Evolutionary conservation across 768 basidiomycete species (phyloP), one percentile per base, ranked within the genome.

Genomic region (Tulasnella sp.): DNA sequence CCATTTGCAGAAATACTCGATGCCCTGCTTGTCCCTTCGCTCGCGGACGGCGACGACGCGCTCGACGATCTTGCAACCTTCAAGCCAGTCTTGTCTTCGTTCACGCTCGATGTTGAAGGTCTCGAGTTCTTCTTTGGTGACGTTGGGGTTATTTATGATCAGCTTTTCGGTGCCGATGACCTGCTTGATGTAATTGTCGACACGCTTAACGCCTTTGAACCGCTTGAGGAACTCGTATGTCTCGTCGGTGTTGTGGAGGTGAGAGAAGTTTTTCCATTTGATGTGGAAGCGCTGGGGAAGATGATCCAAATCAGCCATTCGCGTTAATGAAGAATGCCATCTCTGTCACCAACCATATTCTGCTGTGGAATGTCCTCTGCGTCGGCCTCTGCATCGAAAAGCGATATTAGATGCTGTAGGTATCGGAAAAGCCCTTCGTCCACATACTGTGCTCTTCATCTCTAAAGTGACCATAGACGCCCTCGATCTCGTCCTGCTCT

Each of bases 171-270:
- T 92, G 93, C 69, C 84, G 81, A 23, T 81, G 35, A 84, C 82
- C 44, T 90, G 89, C 83, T 96, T 97, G 89, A 99, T 98, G 85
- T 99, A 99, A 85, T 99, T 99, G 86, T 99, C 98, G 80, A 99
- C 94, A 73, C 96, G 93, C 84, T 99, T 99, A 81, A 98, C 88
- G 37, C 98, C 98, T 83, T 91, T 93, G 89, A 93, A 99, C 35
- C 93, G 90, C 84, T 97, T 98, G 79, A 99, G 86, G 84, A 97
- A 98, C 83, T 95, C 92, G 86, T 98, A 98, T 20, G 92, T 92
- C 85, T 99, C 98, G 83, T 99, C 97, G n/a, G 98, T 99, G 83
- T 99, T 98, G 87, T 99, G 98, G 20, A 99, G 88, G 83, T 99
- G 97, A 13, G 96, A 98, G 84, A 96, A 99, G 81, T 91, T 91